Base-by-base conservation (phyloP, 495 filamentous ascomycete genomes). In the Lasiosphaeria ovina region DNA sequence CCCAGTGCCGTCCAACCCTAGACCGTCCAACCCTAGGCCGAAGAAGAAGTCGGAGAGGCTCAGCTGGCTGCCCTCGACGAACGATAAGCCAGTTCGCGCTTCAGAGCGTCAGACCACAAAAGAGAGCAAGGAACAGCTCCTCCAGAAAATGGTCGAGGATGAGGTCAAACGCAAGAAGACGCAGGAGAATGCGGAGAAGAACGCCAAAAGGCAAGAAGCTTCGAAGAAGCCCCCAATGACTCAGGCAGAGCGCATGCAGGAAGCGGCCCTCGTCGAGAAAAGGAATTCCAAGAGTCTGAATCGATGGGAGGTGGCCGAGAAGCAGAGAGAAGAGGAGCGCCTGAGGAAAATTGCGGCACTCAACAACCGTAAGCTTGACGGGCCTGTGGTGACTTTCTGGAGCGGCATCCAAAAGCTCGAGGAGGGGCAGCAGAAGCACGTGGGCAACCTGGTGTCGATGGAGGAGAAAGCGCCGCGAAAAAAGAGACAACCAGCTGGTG, bases 21-120 rank as follows among this genome's bases (percentile, higher is more conserved):
- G 89, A 58, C 88, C 87, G 3, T 67, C 77, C 55, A 73, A 81
- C 14, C 79, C 88, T 17, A 83, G 89, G 59, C 88, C 87, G 3
- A 93, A 91, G 79, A 98, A 97, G 79, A 97, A 96, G 75, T 92
- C 90, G 3, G 94, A 97, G 74, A 85, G 92, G 47, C 80, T 87
- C 44, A 96, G 91, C 59, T 97, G 92, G 91, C 80, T 97, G 35
- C 92, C 90, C 6, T 86, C 88, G 1, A 71, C 79, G 8, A 89
- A 89, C 58, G 92, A 96, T 66, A 84, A 87, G 60, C 91, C 92
- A 3, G 88, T 83, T 35, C 86, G 94, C 62, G 85, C 89, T 32
- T 97, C 93, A 0, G 88, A 88, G 16, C 89, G 94, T 62, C 83
- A 83, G 58, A 87, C 92, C 56, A 95, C 94, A 4, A 87, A 90